Conservation (phyloP, 164 flowering plant genomes). For the Hamamelis virginiana region DNA sequence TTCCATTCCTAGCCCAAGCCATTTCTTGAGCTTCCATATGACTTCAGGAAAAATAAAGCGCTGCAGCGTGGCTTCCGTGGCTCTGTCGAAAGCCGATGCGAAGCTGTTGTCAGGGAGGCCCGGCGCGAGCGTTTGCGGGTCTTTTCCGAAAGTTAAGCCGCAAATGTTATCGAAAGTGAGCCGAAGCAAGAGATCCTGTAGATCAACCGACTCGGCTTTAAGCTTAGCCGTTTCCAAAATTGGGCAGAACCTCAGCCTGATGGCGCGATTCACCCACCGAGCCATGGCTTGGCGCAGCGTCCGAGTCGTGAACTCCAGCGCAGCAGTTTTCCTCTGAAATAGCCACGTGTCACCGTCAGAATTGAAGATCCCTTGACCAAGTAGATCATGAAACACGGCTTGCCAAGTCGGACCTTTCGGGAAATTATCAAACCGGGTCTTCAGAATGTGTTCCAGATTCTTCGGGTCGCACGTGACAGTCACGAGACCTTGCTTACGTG, state of each 20-base stretch:
- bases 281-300: constrained; percentile 79
- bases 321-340: constrained; percentile 71
- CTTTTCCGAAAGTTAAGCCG: constrained; percentile 70
- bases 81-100: constrained; percentile 62
- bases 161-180: constrained; percentile 76
- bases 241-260: constrained; percentile 49
- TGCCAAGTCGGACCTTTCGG: constrained; percentile 82
- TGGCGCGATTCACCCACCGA: constrained; percentile 72
- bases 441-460: constrained; percentile 68
- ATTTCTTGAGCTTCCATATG: constrained; percentile 60
- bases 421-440: constrained; percentile 66
- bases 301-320: constrained; percentile 71
- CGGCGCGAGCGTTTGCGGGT: constrained; percentile 56
- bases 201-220: constrained; percentile 41
- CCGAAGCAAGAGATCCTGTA: constrained; percentile 64
- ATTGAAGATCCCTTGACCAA: constrained; percentile 71
- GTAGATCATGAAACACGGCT: constrained; percentile 64
- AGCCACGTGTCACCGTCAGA: constrained; percentile 76
- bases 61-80: constrained; percentile 70
- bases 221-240: constrained; percentile 44
- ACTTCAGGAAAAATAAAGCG: constrained; percentile 63
- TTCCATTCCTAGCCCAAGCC: constrained; percentile 67
- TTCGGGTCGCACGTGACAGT: constrained; percentile 76
- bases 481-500: constrained; percentile 65
- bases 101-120: constrained; percentile 56